Evolutionary conservation across 768 basidiomycete species (phyloP), one percentile per base, ranked within the genome.

Genomic region (Tricholoma furcatifolium): DNA sequence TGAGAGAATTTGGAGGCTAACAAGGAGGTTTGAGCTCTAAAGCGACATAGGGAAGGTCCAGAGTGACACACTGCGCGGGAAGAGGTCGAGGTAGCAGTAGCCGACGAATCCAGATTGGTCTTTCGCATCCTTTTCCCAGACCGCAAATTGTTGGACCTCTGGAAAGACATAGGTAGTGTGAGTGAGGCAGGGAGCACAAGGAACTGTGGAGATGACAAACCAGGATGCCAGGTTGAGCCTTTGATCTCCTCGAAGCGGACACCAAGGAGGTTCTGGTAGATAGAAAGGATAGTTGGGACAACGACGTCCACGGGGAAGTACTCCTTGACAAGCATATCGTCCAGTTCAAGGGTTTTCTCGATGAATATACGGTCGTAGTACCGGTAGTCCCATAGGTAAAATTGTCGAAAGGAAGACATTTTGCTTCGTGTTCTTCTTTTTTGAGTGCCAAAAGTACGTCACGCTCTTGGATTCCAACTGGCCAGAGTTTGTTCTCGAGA

Each of bases 271-370:
- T 83, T 83, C 67, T 93, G 89, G 67, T 94, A 95, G 62, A 94
- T 91, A 12, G 81, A 73, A 43, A 95, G 75, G 60, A 95, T 91
- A 3, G 86, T 77, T 6, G 90, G 88, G 10, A 95, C 87, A 39
- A 95, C 90, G 15, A 85, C 80, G 2, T 83, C 75, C 2, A 93
- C 93, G 0, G 91, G 91, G 79, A 95, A 93, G 67, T 93, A 91
- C 65, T 93, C 87, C 69, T 93, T 93, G 58, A 94, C 83, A 11
- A 85, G 73, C 56, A 80, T 79, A 58, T 93, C 88, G 55, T 93
- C 90, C 31, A 92, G 77, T 32, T 78, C 74, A 23, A 93, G 74
- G 18, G 77, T 76, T 60, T 79, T 74, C 67, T 93, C 87, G 47
- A 86, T 72, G 62, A 73, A 88, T 63, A 78, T 81, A 56, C 81